Evolutionary conservation across 2,329 filamentous ascomycete species (phyloP), one percentile per base, ranked within the genome.

Genomic region (Aspergillus persii): DNA sequence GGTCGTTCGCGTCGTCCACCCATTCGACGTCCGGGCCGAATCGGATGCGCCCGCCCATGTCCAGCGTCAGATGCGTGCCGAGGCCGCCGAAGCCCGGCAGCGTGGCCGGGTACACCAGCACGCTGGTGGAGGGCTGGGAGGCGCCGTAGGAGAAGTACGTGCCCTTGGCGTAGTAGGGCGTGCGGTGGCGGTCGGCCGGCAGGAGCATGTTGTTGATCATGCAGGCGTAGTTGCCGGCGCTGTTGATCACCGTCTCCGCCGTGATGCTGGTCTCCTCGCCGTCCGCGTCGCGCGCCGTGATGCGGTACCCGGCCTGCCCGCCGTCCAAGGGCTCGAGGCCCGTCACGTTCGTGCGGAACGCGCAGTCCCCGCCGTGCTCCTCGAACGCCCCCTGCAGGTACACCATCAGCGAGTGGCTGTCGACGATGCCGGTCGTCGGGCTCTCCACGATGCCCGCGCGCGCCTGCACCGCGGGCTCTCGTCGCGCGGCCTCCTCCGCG

Each of bases 11-110:
- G 1, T 81, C 78, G 52, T 89, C 84, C 0, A 96, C 89, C 95
- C 95, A 98, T 74, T 98, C 92, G 12, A 97, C 90, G 71, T 99
- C 95, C 0, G 95, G 95, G 0, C 95, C 95, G 74, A 99, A 99
- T 41, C 92, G 89, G 48, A 98, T 83, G 0, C 91, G 86, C 0
- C 94, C 93, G 0, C 81, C 84, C 77, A 98, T 83, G 74, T 99
- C 95, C 58, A 98, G 84, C 1, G 95, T 99, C 18, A 99, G 81
- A 75, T 99, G 95, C 0, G 95, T 98, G 51, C 95, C 95, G 0
- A 99, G 94, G 0, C 95, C 94, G 54, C 86, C 93, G 26, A 88
- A 85, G 2, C 93, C 93, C 0, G 92, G 89, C 8, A 90, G 81
- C 0, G 94, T 92, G 0, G 90, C 92, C 0, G 95, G 95, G 71